Evolutionary conservation across 768 basidiomycete species (phyloP).

Genomic region (Royoungia palumana): DNA sequence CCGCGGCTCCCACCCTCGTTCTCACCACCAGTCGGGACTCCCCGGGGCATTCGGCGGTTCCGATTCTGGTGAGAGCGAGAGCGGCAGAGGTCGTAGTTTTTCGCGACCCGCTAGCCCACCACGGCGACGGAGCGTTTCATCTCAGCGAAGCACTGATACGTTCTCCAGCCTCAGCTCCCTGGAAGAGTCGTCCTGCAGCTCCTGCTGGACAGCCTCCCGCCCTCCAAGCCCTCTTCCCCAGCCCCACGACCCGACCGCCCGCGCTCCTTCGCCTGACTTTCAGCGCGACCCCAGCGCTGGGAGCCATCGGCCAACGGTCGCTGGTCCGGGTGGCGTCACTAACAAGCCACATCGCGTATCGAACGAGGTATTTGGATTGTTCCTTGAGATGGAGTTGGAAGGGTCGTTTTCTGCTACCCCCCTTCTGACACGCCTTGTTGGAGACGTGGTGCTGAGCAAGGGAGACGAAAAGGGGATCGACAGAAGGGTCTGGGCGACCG

Average conservation of each 20-base stretch:
- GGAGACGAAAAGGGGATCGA: slow-evolving; percentile 31
- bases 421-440: slow-evolving; percentile 36
- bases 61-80: slow-evolving; percentile 9
- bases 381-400: slow-evolving; percentile 41
- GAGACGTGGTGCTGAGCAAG: slow-evolving; percentile 31
- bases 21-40: slow-evolving; percentile 5
- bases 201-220: slow-evolving; percentile 31
- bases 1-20: not conserved
- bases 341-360: slow-evolving; percentile 12
- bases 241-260: slow-evolving; percentile 26
- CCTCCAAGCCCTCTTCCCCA: slow-evolving; percentile 21
- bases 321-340: not conserved
- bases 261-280: slow-evolving; percentile 34
- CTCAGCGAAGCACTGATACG: slow-evolving; percentile 31
- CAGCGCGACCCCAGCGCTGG: not conserved
- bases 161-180: slow-evolving; percentile 53
- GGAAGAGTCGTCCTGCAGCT: slow-evolving; percentile 35
- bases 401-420: slow-evolving; percentile 45
- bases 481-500: slow-evolving; percentile 46
- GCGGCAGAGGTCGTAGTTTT: slow-evolving; percentile 1
- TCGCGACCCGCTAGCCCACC: not conserved
- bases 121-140: slow-evolving; percentile 8
- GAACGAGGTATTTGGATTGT: slow-evolving; percentile 34
- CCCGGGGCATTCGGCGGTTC: slow-evolving; percentile 23
- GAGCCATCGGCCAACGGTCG: not conserved